Evolutionary conservation across 1,284 basidiomycete genomes (phyloP).

Genomic region (Cryptococcus sp.): DNA sequence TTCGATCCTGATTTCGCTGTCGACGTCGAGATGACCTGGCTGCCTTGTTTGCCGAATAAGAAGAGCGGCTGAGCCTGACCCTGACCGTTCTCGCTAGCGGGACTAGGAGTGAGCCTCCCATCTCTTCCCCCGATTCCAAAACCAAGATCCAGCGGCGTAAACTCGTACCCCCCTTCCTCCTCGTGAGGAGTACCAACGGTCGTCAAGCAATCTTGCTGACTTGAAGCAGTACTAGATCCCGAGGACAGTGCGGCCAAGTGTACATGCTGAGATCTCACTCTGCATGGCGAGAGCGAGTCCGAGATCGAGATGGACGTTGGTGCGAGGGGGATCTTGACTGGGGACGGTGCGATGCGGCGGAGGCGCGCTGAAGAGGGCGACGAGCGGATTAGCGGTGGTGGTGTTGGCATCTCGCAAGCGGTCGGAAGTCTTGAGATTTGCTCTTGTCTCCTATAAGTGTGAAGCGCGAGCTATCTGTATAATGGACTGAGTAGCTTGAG

Average conservation of each 20-base stretch:
- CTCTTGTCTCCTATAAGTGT: too few species aligned
- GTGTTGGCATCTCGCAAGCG: conserved; percentile 8
- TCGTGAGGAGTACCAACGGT: not conserved
- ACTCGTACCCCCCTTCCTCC: not conserved
- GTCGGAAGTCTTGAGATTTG: too few species aligned
- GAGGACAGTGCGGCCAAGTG: not conserved
- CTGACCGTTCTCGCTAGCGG: not conserved
- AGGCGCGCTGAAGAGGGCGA: conserved; percentile 33
- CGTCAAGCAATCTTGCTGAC: not conserved
- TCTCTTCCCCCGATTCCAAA: too few species aligned
- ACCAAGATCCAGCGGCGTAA: not conserved
- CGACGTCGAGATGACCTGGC: too few species aligned
- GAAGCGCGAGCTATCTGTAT: too few species aligned
- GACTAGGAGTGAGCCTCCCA: not conserved
- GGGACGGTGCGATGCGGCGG: conserved; percentile 30
- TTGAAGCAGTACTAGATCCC: not conserved
- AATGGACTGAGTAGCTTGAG: too few species aligned
- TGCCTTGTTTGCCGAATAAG: too few species aligned
- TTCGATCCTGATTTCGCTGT: too few species aligned
- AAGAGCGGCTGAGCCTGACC: too few species aligned
- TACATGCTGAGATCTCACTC: not conserved
- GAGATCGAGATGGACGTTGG: not conserved
- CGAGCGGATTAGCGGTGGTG: conserved; percentile 9
- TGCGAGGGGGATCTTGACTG: conserved; percentile 27
- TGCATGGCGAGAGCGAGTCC: conserved; percentile 5